These are phyloP conservation scores for Leishmania tropica DNA, from an alignment of 208 protist genomes.

Conservation along the genomic window DNA sequence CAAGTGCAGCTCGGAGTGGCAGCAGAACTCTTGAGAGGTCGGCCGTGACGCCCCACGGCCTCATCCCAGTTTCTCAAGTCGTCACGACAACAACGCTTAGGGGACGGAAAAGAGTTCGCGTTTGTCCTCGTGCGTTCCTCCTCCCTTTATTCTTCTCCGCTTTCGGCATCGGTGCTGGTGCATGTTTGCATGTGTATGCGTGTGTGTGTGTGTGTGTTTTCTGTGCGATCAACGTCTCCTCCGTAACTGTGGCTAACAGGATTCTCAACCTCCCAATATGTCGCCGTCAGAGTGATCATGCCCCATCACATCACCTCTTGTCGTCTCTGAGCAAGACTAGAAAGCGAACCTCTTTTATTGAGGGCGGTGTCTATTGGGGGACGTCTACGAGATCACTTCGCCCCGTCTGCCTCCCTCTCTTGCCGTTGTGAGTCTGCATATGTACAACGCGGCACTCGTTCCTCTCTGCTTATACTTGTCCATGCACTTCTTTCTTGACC, in stretches of 20 bases:
- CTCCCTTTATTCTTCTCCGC: background rate
- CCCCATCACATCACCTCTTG: background rate
- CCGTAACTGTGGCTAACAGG: background rate
- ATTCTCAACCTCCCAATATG: background rate
- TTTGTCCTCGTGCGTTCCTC: background rate
- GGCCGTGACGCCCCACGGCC: background rate
- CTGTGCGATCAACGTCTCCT: background rate
- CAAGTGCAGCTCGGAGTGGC: constrained; percentile 84
- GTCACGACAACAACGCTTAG: no score
- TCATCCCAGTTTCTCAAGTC: background rate
- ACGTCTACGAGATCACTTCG: background rate
- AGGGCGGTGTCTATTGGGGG: background rate
- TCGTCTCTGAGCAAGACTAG: background rate
- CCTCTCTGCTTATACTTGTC: background rate
- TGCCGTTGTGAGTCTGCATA: background rate
- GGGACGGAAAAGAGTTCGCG: background rate
- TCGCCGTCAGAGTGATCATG: background rate
- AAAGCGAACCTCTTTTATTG: background rate
- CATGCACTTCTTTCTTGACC: background rate
- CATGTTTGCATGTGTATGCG: background rate
- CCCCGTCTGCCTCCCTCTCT: background rate
- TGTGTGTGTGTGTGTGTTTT: background rate
- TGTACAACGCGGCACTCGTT: background rate
- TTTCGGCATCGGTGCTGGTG: background rate
- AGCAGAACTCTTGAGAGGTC: constrained; percentile 83